Evolutionary conservation across 805 yeast species (phyloP).

Genomic region (Nematodospora valgi): DNA sequence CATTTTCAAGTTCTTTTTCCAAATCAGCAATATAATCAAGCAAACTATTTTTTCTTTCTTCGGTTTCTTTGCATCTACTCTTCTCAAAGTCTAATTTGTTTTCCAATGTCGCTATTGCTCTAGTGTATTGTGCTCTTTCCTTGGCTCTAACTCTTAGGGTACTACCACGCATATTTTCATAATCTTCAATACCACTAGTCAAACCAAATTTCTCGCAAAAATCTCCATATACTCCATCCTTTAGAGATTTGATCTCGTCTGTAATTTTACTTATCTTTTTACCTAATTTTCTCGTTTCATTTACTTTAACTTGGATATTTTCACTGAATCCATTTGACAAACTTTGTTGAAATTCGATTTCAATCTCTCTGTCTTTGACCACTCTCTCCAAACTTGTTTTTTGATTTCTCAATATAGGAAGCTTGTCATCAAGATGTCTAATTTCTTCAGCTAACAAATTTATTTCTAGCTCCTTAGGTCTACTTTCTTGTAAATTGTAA

Average conservation of each 20-base stretch:
- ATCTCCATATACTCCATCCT: conserved; percentile 42
- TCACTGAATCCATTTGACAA: conserved; percentile 17
- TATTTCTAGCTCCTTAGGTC: conserved; percentile 54
- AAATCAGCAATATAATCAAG: conserved; percentile 34
- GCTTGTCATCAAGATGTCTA: conserved; percentile 31
- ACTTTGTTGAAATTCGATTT: conserved; percentile 47
- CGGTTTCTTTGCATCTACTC: conserved; percentile 54
- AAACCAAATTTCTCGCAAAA: conserved; percentile 60
- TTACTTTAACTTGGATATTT: conserved; percentile 15
- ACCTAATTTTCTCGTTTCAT: conserved; percentile 13
- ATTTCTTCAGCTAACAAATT: conserved; percentile 54
- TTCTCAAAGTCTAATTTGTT: conserved; percentile 63
- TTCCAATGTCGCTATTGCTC: conserved; percentile 57
- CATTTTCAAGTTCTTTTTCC: conserved; percentile 26
- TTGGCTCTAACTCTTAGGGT: conserved; percentile 52
- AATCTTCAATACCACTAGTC: conserved; percentile 53
- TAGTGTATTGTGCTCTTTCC: conserved; percentile 58
- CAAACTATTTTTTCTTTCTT: conserved; percentile 43
- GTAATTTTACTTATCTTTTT: conserved; percentile 19
- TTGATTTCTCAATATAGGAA: conserved; percentile 44
- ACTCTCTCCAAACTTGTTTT: conserved; percentile 42
- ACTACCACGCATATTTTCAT: conserved; percentile 66
- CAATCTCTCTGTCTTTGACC: conserved; percentile 44
- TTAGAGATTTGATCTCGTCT: conserved; percentile 26
- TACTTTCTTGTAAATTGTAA: conserved; percentile 41